Evolutionary conservation across 257 asterid genomes (phyloP).

Genomic region (Penstemon newberryi): DNA sequence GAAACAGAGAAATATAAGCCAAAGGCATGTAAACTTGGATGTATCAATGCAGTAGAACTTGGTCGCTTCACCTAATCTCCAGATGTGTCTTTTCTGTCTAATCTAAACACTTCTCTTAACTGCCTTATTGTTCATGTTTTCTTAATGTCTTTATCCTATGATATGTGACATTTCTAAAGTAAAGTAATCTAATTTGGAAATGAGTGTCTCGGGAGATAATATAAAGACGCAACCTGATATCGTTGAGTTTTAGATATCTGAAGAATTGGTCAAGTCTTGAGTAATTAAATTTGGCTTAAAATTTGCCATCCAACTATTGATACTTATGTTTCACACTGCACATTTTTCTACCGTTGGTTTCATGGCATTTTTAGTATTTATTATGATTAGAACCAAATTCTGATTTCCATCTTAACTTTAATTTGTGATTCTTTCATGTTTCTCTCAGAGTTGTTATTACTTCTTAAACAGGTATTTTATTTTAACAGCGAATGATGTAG

Average conservation of each 20-base stretch:
- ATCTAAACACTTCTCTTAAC: too few relatives aligned
- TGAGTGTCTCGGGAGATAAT: neutral
- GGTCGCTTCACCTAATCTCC: constrained; percentile 12
- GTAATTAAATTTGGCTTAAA: neutral
- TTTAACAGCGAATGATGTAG: constrained; percentile 79
- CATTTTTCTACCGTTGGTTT: neutral
- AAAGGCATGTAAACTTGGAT: neutral
- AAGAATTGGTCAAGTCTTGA: too few relatives aligned
- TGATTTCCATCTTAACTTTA: neutral
- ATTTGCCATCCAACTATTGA: neutral
- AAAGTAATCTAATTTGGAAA: constrained; percentile 9
- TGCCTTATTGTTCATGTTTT: too few relatives aligned
- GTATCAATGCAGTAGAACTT: constrained; percentile 1
- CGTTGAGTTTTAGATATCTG: neutral
- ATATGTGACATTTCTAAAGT: neutral
- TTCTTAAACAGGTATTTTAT: constrained; percentile 80
- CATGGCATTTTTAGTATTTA: constrained; percentile 11
- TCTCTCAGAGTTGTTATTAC: constrained; percentile 33
- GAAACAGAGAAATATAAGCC: neutral
- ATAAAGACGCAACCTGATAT: neutral
- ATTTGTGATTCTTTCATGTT: constrained; percentile 4
- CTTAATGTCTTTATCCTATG: neutral
- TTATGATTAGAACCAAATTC: neutral
- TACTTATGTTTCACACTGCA: neutral
- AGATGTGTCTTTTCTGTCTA: constrained; percentile 7